Percentiles rank a stretch among this genome's conserved stretches.
Conservation (phyloP, 1,284 basidiomycete genomes). For the Sanghuangporus sanghuang region DNA sequence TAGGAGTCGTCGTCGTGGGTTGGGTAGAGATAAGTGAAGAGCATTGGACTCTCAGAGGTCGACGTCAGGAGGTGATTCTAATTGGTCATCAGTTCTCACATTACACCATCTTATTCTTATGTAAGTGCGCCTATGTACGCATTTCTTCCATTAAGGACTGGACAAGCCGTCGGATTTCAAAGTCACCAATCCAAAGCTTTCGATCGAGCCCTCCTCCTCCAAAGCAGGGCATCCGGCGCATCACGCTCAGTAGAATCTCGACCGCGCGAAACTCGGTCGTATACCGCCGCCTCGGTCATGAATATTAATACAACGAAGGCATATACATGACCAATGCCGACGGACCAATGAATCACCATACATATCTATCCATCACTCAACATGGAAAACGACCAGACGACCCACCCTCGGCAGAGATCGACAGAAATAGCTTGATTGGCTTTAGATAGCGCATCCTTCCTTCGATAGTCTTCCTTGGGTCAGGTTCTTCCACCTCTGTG, state of each 20-base stretch:
- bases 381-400: background rate
- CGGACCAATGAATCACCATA: background rate
- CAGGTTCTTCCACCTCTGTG: background rate
- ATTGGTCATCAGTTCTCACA: background rate
- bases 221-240: background rate
- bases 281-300: background rate
- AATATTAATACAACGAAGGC: background rate
- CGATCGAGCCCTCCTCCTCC: background rate
- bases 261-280: slow-evolving; percentile 4
- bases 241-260: background rate
- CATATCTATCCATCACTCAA: background rate
- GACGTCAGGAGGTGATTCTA: background rate
- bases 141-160: no score
- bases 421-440: slow-evolving; percentile 7
- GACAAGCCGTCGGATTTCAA: no score
- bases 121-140: background rate
- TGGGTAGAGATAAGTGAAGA: background rate
- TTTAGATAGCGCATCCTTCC: slow-evolving; percentile 3
- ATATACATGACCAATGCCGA: background rate
- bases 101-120: background rate
- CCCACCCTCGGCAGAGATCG: background rate
- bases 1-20: background rate
- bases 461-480: background rate
- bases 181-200: no score
- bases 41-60: background rate